Conservation (phyloP, 108 stramenopile species). For the Skeletonema grethae region DNA sequence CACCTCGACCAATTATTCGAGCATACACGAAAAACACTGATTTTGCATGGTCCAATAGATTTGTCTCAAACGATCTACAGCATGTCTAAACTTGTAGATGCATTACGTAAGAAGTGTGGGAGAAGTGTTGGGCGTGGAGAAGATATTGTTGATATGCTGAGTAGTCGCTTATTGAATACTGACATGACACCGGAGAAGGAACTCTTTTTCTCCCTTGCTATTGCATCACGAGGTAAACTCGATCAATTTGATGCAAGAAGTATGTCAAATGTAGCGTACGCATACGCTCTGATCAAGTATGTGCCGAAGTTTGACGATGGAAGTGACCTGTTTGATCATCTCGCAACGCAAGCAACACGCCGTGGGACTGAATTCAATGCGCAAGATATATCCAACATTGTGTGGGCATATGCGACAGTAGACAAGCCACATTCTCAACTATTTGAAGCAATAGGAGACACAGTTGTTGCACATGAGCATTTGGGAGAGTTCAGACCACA, state of each 20-base stretch:
- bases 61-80: slow-evolving; percentile 1
- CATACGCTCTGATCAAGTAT: not conserved
- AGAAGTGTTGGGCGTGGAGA: not conserved
- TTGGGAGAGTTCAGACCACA: slow-evolving; percentile 5
- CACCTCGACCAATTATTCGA: not conserved
- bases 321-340: slow-evolving; percentile 3
- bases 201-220: not conserved
- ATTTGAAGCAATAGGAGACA: slow-evolving; percentile 5
- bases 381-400: slow-evolving; percentile 17
- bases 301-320: slow-evolving; percentile 10
- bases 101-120: not conserved
- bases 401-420: slow-evolving; percentile 17
- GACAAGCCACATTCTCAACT: not conserved
- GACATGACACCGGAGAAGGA: not conserved
- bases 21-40: not conserved
- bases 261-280: slow-evolving; percentile 14
- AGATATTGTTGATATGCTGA: not conserved
- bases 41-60: not conserved
- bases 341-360: not conserved
- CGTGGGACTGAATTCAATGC: not conserved
- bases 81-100: not conserved
- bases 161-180: not conserved
- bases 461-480: slow-evolving; percentile 4
- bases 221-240: not conserved
- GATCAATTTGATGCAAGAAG: slow-evolving; percentile 6